A percentile compares a stretch with the other conserved stretches of the same genome.
phyloP scores from a whole-genome alignment of 2,329 filamentous ascomycete genomes.

The Colletotrichum godetiae region DNA sequence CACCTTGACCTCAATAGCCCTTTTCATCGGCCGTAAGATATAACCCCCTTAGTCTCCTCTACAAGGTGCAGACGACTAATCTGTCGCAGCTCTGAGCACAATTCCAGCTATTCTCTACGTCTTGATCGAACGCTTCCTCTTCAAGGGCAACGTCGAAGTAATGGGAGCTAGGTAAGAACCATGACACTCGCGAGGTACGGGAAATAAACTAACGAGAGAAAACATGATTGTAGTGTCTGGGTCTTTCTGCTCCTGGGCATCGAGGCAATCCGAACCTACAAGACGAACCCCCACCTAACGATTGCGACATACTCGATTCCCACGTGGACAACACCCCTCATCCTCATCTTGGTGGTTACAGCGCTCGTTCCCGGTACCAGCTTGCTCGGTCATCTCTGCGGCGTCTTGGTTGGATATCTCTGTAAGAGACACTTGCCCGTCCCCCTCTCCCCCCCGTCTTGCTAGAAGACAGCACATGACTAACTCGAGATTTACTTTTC shows the following conservation, averaged over 20 bases:
- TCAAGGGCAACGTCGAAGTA: constrained; percentile 78
- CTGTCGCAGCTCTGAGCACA: constrained; percentile 74
- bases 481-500: constrained; percentile 38
- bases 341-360: constrained; percentile 78
- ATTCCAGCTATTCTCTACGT: constrained; percentile 87
- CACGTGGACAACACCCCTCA: constrained; percentile 91
- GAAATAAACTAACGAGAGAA: constrained; percentile 2
- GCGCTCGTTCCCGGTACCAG: constrained; percentile 85
- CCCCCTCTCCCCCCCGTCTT: too few relatives aligned
- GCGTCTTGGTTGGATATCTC: constrained; percentile 85
- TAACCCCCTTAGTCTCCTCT: neutral
- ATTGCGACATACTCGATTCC: constrained; percentile 77
- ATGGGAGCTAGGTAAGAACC: constrained; percentile 81
- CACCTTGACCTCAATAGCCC: constrained; percentile 84
- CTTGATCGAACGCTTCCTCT: constrained; percentile 78
- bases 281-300: constrained; percentile 81
- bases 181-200: neutral
- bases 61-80: constrained; percentile 35
- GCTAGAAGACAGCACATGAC: neutral
- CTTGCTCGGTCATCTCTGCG: constrained; percentile 87
- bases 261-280: constrained; percentile 88
- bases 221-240: constrained; percentile 75
- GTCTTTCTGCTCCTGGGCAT: constrained; percentile 88
- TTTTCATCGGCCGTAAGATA: constrained; percentile 92
- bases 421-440: constrained; percentile 66